These are phyloP conservation scores for Argentina anserina DNA, from an alignment of 306 rosid genomes.

Conservation along the genomic window DNA sequence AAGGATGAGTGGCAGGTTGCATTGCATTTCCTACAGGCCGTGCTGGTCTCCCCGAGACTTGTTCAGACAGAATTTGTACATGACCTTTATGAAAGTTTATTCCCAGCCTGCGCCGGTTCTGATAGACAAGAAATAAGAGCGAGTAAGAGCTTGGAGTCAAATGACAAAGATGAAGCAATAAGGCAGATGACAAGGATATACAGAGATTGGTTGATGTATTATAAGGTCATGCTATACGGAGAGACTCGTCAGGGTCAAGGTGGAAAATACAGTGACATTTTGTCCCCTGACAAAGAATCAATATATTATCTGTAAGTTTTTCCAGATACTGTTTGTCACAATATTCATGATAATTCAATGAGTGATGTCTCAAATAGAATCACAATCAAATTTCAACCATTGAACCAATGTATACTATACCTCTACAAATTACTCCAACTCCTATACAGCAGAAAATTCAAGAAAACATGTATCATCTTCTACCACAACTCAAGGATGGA, in stretches of 20 bases:
- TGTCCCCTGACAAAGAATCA: constrained; percentile 26
- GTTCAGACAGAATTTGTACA: constrained; percentile 58
- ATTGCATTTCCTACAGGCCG: constrained; percentile 71
- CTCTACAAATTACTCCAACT: not conserved
- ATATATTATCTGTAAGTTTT: constrained; percentile 42
- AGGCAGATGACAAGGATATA: constrained; percentile 58
- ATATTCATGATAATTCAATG: not conserved
- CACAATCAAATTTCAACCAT: too few species aligned
- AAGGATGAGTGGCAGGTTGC: constrained; percentile 81
- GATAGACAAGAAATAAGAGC: constrained; percentile 5
- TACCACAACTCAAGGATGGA: not conserved
- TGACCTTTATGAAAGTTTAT: constrained; percentile 46
- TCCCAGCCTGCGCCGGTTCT: constrained; percentile 22
- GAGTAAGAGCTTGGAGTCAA: constrained; percentile 27
- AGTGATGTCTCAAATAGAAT: not conserved
- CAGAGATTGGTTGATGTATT: constrained; percentile 65
- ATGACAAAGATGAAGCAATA: constrained; percentile 32
- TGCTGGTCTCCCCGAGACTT: constrained; percentile 58
- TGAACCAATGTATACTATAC: not conserved
- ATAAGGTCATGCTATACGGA: constrained; percentile 70
- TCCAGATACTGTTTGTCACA: constrained; percentile 17
- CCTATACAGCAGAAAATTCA: not conserved
- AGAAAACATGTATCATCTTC: not conserved
- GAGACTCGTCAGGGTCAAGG: constrained; percentile 45
- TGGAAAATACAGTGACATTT: constrained; percentile 28